These are phyloP conservation scores for Colletotrichum ledebouriae DNA, from an alignment of 2,329 filamentous ascomycete genomes.

Conservation along the genomic window DNA sequence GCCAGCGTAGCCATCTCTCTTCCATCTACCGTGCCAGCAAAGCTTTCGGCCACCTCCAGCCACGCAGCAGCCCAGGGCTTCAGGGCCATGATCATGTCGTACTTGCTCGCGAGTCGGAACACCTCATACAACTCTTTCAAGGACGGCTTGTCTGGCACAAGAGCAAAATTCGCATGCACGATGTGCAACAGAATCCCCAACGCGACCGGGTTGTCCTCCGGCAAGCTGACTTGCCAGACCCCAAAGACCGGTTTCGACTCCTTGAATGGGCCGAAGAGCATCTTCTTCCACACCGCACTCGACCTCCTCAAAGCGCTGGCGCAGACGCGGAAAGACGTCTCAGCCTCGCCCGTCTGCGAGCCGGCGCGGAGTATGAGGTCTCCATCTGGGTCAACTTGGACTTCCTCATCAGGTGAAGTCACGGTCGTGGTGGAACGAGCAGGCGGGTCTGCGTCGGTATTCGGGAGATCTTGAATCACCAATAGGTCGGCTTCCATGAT, in stretches of 20 bases:
- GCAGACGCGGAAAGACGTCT: slow-evolving; percentile 29
- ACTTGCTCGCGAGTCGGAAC: slow-evolving; percentile 26
- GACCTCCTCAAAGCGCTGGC: slow-evolving; percentile 26
- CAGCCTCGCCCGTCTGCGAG: background rate
- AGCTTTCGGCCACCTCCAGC: slow-evolving; percentile 7
- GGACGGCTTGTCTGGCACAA: background rate
- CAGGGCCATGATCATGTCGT: slow-evolving; percentile 30
- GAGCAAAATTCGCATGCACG: slow-evolving; percentile 16
- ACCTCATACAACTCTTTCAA: slow-evolving; percentile 24
- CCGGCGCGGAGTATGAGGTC: slow-evolving; percentile 24
- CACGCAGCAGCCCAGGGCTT: slow-evolving; percentile 23
- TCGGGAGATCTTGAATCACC: no score
- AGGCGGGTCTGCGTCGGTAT: no score
- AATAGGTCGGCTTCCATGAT: no score
- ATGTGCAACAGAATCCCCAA: slow-evolving; percentile 17
- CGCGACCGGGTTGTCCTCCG: slow-evolving; percentile 12
- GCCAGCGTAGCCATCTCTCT: slow-evolving; percentile 8
- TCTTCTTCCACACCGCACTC: slow-evolving; percentile 33
- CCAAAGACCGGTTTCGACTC: slow-evolving; percentile 36
- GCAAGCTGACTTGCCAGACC: slow-evolving; percentile 17
- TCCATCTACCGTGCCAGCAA: background rate
- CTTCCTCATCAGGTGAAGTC: background rate
- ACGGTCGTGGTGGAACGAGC: no score
- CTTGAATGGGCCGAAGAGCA: slow-evolving; percentile 37
- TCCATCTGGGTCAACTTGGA: slow-evolving; percentile 23